A percentile compares a stretch with the other conserved stretches of the same genome.
phyloP scores from a whole-genome alignment of 345 rosid genomes.

The Gossypium herbaceum region DNA sequence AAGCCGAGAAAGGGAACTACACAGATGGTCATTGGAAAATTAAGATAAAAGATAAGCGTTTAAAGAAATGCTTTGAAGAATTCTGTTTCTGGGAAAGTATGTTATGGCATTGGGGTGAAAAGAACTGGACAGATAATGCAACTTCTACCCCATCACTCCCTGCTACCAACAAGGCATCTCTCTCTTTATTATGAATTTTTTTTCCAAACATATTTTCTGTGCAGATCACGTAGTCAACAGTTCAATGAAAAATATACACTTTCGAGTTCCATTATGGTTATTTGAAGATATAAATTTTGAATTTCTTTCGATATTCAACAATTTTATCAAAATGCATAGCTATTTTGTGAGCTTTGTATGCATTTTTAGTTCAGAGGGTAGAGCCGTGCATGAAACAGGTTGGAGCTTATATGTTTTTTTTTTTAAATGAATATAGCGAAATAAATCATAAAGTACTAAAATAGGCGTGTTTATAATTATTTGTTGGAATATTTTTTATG shows the following conservation, averaged over 20 bases:
- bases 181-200: conserved; percentile 30
- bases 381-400: not conserved
- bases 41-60: conserved; percentile 60
- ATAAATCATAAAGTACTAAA: too few species aligned
- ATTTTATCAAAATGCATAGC: not conserved
- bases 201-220: not conserved
- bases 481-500: too few species aligned
- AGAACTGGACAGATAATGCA: conserved; percentile 58
- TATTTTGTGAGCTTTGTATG: not conserved
- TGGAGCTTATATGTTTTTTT: too few species aligned
- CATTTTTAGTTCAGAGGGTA: not conserved
- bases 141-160: conserved; percentile 33
- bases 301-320: not conserved
- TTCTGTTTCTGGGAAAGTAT: conserved; percentile 88
- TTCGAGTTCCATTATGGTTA: not conserved
- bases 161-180: conserved; percentile 22
- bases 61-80: conserved; percentile 60
- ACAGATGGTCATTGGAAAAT: conserved; percentile 83
- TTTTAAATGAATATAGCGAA: too few species aligned
- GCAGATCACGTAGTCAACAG: conserved; percentile 13
- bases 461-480: too few species aligned
- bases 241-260: not conserved
- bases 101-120: conserved; percentile 92
- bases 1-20: conserved; percentile 73
- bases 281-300: not conserved